Base-by-base conservation (phyloP, 148 eudicot species). In the Bassia scoparia region DNA sequence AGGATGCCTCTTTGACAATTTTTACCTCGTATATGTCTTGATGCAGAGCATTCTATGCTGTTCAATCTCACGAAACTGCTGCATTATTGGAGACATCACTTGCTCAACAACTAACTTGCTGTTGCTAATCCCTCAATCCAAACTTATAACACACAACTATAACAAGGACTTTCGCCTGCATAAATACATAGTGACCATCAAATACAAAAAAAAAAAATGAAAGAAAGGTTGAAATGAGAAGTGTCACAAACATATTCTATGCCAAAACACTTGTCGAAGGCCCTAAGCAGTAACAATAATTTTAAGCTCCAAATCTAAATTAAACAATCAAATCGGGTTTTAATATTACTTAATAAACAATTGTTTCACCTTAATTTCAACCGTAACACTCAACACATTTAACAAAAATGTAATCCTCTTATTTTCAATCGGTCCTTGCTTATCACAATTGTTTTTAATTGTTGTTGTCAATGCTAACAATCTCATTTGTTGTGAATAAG, bases 51-150 rank as follows among this genome's bases (percentile, higher is more conserved):
- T 68, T 94, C 98, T 26, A 91, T 89, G 74, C 97, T 91, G 58
- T 74, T 94, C 98, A 80, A 94, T 94, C 87, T 94, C 98, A 69
- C 96, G 89, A 82, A 89, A 94, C 68, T 91, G 93, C 72, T 94
- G 97, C 98, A 89, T 94, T 53, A 94, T 89, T 41, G 98, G 97
- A 20, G 96, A 88, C 97, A 94, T 91, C 76, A 89, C 91, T 86
- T 88, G 97, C 84, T 91, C 96, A 74, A 94, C n/a, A 60, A 74
- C 85, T 91, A 72, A 86, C 76, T 71, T 88, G 83, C 43, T 88
- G 88, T 27, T 86, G 87, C 23, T 94, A 96, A 74, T 86, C 93
- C 81, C 97, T 88, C 81, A 86, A 74, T 80, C 91, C 98, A 79
- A 94, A 83, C 84, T 89, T 94, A 79, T 97, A 94, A 61, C 98